phyloP scores from a whole-genome alignment of 2,329 filamentous ascomycete species.

The Colletotrichum plurivorum region DNA sequence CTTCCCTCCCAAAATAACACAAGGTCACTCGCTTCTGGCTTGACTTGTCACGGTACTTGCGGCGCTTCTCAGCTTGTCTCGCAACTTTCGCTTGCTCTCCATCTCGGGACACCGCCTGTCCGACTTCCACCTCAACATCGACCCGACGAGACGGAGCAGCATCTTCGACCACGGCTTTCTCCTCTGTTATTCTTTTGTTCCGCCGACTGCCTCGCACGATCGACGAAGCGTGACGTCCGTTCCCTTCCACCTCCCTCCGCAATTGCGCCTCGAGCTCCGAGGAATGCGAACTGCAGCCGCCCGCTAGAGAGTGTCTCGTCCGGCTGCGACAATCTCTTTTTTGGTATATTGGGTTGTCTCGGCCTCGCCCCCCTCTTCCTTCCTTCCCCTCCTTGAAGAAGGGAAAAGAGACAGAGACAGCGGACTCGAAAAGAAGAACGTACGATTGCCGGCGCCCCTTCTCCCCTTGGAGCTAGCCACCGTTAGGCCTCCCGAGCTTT shows the following conservation, averaged over 20 bases:
- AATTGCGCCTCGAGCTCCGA: not conserved
- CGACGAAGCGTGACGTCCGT: slow-evolving; percentile 7
- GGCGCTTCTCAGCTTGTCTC: too few species aligned
- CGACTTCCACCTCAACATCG: too few species aligned
- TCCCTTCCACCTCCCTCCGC: not conserved
- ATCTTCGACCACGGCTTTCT: not conserved
- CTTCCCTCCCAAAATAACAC: too few species aligned
- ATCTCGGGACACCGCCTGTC: too few species aligned
- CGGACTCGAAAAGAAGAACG: slow-evolving; percentile 5
- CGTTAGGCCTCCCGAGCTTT: slow-evolving; percentile 29
- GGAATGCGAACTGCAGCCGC: slow-evolving; percentile 20
- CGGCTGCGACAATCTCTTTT: not conserved
- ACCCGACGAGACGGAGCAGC: too few species aligned
- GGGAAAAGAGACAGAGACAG: slow-evolving; percentile 18
- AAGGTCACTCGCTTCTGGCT: too few species aligned
- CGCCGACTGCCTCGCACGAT: not conserved
- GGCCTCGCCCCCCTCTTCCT: not conserved
- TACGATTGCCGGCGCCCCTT: slow-evolving; percentile 16
- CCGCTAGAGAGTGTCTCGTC: slow-evolving; percentile 30
- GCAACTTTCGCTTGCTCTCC: too few species aligned
- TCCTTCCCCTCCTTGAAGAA: slow-evolving; percentile 21
- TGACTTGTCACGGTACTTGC: too few species aligned
- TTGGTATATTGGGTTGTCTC: slow-evolving; percentile 16
- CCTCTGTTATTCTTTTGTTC: not conserved
- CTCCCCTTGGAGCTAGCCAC: slow-evolving; percentile 24